phyloP scores from a whole-genome alignment of 78 protist genomes.

The Dictyostelium brefeldianum region DNA sequence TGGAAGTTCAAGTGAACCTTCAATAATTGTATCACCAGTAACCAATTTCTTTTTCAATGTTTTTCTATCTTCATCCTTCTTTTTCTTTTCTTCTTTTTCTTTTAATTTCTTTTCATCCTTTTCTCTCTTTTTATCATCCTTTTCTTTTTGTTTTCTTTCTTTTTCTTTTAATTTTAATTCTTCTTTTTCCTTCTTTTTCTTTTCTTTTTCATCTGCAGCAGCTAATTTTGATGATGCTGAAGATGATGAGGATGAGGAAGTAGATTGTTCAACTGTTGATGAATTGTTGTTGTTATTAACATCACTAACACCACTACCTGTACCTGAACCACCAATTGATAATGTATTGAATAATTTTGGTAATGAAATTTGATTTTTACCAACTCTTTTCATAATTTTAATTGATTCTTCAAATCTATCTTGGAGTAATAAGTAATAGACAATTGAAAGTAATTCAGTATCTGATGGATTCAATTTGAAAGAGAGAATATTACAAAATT shows the following conservation, averaged over 20 bases:
- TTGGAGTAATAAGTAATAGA: conserved; percentile 63
- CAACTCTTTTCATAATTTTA: conserved; percentile 60
- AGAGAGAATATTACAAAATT: conserved; percentile 1
- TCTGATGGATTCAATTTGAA: conserved; percentile 49
- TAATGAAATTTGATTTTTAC: background rate
- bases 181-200: conserved; percentile 46
- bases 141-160: conserved; percentile 36
- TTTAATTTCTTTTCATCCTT: conserved; percentile 18
- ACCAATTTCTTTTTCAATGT: conserved; percentile 13
- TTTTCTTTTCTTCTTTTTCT: conserved; percentile 27
- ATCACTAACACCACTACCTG: background rate
- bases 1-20: background rate
- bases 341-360: background rate
- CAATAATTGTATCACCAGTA: background rate
- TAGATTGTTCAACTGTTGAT: too few species aligned
- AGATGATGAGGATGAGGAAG: background rate
- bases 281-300: too few species aligned
- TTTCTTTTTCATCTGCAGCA: conserved; percentile 46
- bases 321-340: background rate
- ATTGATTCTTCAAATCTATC: conserved; percentile 66
- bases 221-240: background rate
- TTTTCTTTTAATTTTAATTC: conserved; percentile 16
- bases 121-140: conserved; percentile 38
- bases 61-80: conserved; percentile 51
- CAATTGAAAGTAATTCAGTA: conserved; percentile 46